phyloP scores from a whole-genome alignment of 176 grass and related monocot genomes.

The Bonia amplexicaulis region DNA sequence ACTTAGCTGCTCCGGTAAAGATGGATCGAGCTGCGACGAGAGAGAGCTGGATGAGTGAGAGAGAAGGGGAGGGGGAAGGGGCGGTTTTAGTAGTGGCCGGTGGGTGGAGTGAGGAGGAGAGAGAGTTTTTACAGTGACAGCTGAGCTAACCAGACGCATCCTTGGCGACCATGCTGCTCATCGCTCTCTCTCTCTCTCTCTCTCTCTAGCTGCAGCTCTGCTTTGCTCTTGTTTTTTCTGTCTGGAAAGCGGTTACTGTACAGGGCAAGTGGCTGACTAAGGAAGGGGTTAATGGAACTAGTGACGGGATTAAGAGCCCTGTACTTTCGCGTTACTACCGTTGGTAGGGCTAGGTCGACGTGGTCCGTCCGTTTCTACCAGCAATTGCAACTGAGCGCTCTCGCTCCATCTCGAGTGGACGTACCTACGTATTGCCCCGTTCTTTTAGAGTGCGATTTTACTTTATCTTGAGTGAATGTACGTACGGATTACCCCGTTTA shows the following conservation, averaged over 20 bases:
- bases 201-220: neutral
- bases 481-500: too few species aligned
- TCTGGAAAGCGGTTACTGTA: neutral
- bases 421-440: too few species aligned
- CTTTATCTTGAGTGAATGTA: too few species aligned
- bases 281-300: constrained; percentile 19
- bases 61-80: neutral
- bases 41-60: neutral
- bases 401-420: too few species aligned
- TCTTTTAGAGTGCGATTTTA: too few species aligned
- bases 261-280: neutral
- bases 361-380: too few species aligned
- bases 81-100: constrained; percentile 22
- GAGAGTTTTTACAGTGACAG: neutral
- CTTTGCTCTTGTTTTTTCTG: neutral
- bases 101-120: constrained; percentile 1
- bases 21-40: neutral
- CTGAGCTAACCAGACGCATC: constrained; percentile 9
- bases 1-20: neutral
- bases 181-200: neutral
- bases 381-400: too few species aligned
- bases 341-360: neutral
- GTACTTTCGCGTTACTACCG: neutral
- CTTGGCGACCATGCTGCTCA: neutral
- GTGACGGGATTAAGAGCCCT: neutral